A percentile compares a stretch with the other conserved stretches of the same genome.
These are phyloP conservation scores for Phialocephala subalpina DNA, from an alignment of 2,329 filamentous ascomycete species.

Conservation along the genomic window DNA sequence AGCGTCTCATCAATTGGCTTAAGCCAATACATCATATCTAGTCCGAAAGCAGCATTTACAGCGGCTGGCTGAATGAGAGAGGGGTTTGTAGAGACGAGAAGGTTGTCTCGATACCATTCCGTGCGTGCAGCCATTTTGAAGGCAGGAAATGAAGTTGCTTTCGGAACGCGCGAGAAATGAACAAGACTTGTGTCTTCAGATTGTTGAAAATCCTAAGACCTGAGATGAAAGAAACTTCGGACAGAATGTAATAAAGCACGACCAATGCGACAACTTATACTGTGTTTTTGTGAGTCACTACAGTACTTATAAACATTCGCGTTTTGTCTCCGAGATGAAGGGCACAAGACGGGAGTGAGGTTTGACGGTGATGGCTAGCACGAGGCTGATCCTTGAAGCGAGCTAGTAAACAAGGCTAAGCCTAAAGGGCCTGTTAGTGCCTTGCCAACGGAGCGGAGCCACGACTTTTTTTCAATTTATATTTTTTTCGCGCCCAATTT, in stretches of 20 bases:
- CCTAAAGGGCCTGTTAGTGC: neutral
- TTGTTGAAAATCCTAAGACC: neutral
- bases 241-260: neutral
- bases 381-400: neutral
- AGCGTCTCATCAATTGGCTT: slow-evolving; percentile 56
- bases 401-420: neutral
- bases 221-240: neutral
- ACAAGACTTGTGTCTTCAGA: neutral
- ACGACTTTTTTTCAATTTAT: neutral
- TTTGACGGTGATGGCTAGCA: neutral
- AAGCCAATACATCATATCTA: slow-evolving; percentile 69
- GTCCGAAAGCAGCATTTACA: slow-evolving; percentile 62
- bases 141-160: neutral
- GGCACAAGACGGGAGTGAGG: neutral
- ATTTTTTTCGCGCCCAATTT: slow-evolving; percentile 3
- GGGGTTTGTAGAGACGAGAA: slow-evolving; percentile 68
- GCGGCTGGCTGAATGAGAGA: slow-evolving; percentile 60
- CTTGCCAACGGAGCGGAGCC: neutral
- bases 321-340: neutral
- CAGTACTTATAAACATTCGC: neutral
- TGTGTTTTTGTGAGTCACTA: neutral
- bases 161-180: neutral
- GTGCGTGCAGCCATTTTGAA: slow-evolving; percentile 32
- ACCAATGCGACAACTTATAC: neutral
- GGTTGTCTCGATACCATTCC: slow-evolving; percentile 60